Base-by-base conservation (phyloP, 2,329 filamentous ascomycete species). In the Aspergillus versicolor region DNA sequence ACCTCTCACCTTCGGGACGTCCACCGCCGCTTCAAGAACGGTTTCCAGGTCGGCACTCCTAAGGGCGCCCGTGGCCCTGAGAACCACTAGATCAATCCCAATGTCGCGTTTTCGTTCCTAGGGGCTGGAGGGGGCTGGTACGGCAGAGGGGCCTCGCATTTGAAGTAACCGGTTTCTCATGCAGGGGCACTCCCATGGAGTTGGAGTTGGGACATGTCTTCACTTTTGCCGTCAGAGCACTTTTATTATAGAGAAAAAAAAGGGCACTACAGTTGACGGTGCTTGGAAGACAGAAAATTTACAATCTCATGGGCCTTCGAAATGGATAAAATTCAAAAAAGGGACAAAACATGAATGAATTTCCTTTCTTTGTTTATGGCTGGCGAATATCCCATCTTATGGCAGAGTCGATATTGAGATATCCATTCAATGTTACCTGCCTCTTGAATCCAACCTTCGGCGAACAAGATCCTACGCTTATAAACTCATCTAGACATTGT, bases 1-100 rank as follows among this genome's bases (percentile, higher is more conserved):
- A 94, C 92, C 88, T 88, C 91, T 78, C 91, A 92, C 84, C 86
- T 99, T 79, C 96, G 95, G 86, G 86, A 85, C 74, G 88, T 99
- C 77, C 84, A 92, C 77, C 89, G 94, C 80, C 87, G 87, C 82
- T 96, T 96, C 88, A 91, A 89, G 85, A 99, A 99, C 84, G 92
- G 92, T 73, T 99, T 99, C 91, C 93, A 90, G 84, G 86, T 82
- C 70, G 94, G 94, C 77, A 80, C 84, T 71, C 92, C 92, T 77
- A 92, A 95, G 84, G 89, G 88, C 75, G 83, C 92, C 70, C 88
- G 88, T 70, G 90, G 89, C 73, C 82, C 85, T 70, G 69, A 76
- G 63, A 77, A 69, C 65, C 70, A 73, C 64, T 79, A 78, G 68
- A 70, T 69, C 67, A 60, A 62, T 65, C 61, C 63, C 67, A 69